phyloP scores from a whole-genome alignment of 306 rosid species.

The Fragaria ananassa region DNA sequence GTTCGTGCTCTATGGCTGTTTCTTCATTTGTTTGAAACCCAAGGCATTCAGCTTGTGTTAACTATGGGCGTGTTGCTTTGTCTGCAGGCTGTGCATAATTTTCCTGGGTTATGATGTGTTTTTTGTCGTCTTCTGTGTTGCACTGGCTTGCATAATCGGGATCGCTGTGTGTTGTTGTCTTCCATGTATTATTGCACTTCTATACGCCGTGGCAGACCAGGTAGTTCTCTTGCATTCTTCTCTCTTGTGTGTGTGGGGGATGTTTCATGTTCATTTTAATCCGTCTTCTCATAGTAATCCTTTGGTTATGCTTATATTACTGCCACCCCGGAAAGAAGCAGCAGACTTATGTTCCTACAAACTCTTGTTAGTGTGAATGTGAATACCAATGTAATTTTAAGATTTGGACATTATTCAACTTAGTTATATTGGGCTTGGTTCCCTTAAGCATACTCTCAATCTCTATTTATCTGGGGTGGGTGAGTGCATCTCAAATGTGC shows the following conservation, averaged over 20 bases:
- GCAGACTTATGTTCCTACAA: background rate
- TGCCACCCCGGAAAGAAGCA: background rate
- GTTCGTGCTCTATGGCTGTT: slow-evolving; percentile 39
- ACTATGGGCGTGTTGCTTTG: slow-evolving; percentile 27
- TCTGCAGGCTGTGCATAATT: slow-evolving; percentile 87
- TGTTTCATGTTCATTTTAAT: slow-evolving; percentile 12
- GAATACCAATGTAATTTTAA: background rate
- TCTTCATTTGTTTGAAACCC: slow-evolving; percentile 15
- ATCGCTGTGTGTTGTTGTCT: slow-evolving; percentile 97
- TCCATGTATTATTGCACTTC: slow-evolving; percentile 86
- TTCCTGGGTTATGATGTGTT: slow-evolving; percentile 97
- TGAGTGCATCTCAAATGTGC: background rate
- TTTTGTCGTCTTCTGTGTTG: slow-evolving; percentile 98
- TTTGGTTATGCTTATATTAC: background rate
- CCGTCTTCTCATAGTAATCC: background rate
- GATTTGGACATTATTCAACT: slow-evolving; percentile 11
- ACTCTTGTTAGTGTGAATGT: background rate
- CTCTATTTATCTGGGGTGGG: background rate
- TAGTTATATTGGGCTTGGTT: slow-evolving; percentile 5
- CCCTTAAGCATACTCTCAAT: background rate
- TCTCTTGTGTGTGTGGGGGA: slow-evolving; percentile 6
- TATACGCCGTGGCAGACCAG: slow-evolving; percentile 96
- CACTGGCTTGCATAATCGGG: slow-evolving; percentile 89
- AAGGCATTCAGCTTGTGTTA: slow-evolving; percentile 18
- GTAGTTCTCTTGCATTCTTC: slow-evolving; percentile 36